A percentile compares a stretch with the other conserved stretches of the same genome.
These are phyloP conservation scores for Plectosphaerella plurivora DNA, from an alignment of 2,329 filamentous ascomycete species.

Conservation along the genomic window DNA sequence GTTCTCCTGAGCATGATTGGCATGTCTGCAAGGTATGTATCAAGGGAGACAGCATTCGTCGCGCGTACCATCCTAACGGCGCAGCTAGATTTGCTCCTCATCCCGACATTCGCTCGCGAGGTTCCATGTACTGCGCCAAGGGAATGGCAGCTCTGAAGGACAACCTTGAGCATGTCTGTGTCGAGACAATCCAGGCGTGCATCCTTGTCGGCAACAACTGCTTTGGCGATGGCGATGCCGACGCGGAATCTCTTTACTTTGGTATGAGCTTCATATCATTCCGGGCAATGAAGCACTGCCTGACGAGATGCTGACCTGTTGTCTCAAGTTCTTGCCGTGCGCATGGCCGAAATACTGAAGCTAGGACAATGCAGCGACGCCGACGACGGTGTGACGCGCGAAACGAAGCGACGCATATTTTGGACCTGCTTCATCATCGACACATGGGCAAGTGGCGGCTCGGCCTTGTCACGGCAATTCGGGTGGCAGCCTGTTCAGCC, in stretches of 20 bases:
- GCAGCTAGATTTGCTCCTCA: neutral
- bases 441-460: conserved; percentile 26
- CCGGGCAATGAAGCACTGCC: neutral
- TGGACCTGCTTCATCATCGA: conserved; percentile 29
- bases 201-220: conserved; percentile 26
- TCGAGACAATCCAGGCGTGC: conserved; percentile 28
- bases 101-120: neutral
- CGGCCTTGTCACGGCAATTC: conserved; percentile 20
- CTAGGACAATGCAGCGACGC: conserved; percentile 11
- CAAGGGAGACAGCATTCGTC: neutral
- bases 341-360: conserved; percentile 27
- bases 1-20: conserved; percentile 16
- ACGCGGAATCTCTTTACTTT: conserved; percentile 27
- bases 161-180: conserved; percentile 22
- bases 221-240: conserved; percentile 20
- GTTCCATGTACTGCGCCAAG: neutral
- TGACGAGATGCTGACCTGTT: neutral
- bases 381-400: conserved; percentile 19
- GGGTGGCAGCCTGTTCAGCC: conserved; percentile 10
- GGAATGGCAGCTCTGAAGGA: conserved; percentile 14
- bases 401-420: conserved; percentile 25
- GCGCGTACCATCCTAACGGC: too few species aligned
- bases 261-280: conserved; percentile 12
- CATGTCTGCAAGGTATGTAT: conserved; percentile 17
- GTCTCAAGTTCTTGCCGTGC: conserved; percentile 17